Percentiles rank a stretch among this genome's conserved stretches.
phyloP scores from a whole-genome alignment of 2,329 filamentous ascomycete genomes.

The Cadophora malorum region DNA sequence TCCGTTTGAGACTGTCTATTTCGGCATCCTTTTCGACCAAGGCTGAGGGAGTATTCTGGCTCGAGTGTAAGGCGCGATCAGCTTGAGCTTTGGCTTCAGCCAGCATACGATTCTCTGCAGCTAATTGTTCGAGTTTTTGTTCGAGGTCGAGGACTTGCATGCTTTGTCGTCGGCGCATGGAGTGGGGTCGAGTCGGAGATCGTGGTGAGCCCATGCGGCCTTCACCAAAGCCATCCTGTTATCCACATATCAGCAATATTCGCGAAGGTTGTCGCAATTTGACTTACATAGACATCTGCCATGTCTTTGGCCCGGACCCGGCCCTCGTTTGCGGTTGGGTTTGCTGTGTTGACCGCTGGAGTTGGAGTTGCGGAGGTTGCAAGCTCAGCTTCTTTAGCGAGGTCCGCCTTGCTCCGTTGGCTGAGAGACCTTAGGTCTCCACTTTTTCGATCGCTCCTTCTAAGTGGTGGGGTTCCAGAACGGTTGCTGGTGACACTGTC shows the following conservation, averaged over 20 bases:
- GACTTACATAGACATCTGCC: slow-evolving; percentile 92
- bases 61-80: slow-evolving; percentile 67
- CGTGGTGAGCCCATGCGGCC: slow-evolving; percentile 84
- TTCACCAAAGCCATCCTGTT: slow-evolving; percentile 90
- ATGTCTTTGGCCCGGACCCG: slow-evolving; percentile 85
- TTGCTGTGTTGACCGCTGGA: slow-evolving; percentile 58
- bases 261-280: slow-evolving; percentile 8
- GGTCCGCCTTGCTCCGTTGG: slow-evolving; percentile 56
- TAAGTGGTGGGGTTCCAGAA: slow-evolving; percentile 70
- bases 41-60: slow-evolving; percentile 69
- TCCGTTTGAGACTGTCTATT: slow-evolving; percentile 81
- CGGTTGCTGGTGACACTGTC: slow-evolving; percentile 65
- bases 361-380: slow-evolving; percentile 45
- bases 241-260: slow-evolving; percentile 34
- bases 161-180: slow-evolving; percentile 95
- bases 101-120: slow-evolving; percentile 83
- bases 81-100: slow-evolving; percentile 73
- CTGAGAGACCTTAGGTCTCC: slow-evolving; percentile 77
- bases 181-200: slow-evolving; percentile 92
- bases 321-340: slow-evolving; percentile 87
- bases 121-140: slow-evolving; percentile 80
- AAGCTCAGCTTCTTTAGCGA: slow-evolving; percentile 52
- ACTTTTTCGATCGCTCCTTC: slow-evolving; percentile 73
- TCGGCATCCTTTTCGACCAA: slow-evolving; percentile 85
- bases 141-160: slow-evolving; percentile 97